A percentile compares a stretch with the other conserved stretches of the same genome.
These are phyloP conservation scores for Zalerion maritima DNA, from an alignment of 495 filamentous ascomycete genomes.

Conservation along the genomic window DNA sequence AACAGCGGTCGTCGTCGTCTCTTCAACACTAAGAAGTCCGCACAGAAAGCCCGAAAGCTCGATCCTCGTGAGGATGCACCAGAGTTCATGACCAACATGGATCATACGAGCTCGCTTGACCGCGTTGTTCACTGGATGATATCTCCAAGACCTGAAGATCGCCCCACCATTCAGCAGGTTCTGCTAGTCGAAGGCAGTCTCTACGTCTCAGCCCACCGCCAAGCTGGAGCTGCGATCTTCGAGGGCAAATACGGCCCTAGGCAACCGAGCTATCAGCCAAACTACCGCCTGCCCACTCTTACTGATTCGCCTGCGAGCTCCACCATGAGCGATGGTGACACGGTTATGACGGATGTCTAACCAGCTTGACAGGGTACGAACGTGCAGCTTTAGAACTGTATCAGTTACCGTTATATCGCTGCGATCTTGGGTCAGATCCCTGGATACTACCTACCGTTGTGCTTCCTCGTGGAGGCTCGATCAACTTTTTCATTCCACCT, in stretches of 20 bases:
- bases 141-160: slow-evolving; percentile 50
- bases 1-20: slow-evolving; percentile 9
- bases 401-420: too few relatives aligned
- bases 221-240: slow-evolving; percentile 76
- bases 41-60: slow-evolving; percentile 12
- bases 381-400: too few relatives aligned
- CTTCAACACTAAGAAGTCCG: slow-evolving; percentile 12
- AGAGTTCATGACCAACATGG: slow-evolving; percentile 64
- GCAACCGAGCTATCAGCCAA: too few relatives aligned
- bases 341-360: slow-evolving; percentile 35
- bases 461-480: too few relatives aligned
- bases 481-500: too few relatives aligned
- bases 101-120: slow-evolving; percentile 59
- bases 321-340: slow-evolving; percentile 19
- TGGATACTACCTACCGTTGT: too few relatives aligned
- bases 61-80: slow-evolving; percentile 41
- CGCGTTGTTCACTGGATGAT: slow-evolving; percentile 85
- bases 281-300: too few relatives aligned
- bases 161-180: slow-evolving; percentile 61
- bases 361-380: too few relatives aligned
- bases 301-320: slow-evolving; percentile 12
- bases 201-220: slow-evolving; percentile 62
- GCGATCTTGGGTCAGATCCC: too few relatives aligned
- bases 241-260: slow-evolving; percentile 95
- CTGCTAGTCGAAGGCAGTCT: slow-evolving; percentile 49